A percentile compares a stretch with the other conserved stretches of the same genome.
phyloP scores from a whole-genome alignment of 257 asterid species.

The Mitragyna speciosa region DNA sequence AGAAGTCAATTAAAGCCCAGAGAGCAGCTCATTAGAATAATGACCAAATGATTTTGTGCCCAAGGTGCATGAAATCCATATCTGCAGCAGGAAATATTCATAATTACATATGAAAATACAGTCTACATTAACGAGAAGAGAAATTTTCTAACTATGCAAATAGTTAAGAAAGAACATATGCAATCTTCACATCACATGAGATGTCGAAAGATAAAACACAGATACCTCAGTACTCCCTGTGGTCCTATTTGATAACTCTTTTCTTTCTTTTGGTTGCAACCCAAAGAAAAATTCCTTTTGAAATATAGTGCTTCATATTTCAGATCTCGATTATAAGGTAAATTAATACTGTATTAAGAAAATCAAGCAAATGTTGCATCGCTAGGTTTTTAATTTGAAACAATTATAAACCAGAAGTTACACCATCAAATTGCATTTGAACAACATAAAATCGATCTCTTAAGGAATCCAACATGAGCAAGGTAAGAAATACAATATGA shows the following conservation, averaged over 20 bases:
- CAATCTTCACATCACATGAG: background rate
- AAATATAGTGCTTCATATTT: background rate
- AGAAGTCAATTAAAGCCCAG: slow-evolving; percentile 20
- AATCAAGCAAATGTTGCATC: background rate
- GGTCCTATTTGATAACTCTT: background rate
- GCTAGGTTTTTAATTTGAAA: background rate
- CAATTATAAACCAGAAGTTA: background rate
- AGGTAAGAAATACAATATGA: background rate
- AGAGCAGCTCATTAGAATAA: slow-evolving; percentile 17
- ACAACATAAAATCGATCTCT: background rate
- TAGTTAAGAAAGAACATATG: background rate
- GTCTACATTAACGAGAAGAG: background rate
- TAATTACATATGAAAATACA: background rate
- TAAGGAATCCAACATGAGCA: background rate
- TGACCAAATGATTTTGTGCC: background rate
- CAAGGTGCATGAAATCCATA: background rate
- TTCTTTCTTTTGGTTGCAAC: too few species aligned
- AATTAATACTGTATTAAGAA: background rate
- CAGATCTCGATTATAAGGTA: background rate
- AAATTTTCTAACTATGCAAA: too few species aligned
- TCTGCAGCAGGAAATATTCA: background rate
- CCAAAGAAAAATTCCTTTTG: too few species aligned
- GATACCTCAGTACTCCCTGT: background rate
- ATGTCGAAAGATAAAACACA: background rate
- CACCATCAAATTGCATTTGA: background rate